Evolutionary conservation across 208 protist genomes (phyloP).

Genomic region (Leishmania major): DNA sequence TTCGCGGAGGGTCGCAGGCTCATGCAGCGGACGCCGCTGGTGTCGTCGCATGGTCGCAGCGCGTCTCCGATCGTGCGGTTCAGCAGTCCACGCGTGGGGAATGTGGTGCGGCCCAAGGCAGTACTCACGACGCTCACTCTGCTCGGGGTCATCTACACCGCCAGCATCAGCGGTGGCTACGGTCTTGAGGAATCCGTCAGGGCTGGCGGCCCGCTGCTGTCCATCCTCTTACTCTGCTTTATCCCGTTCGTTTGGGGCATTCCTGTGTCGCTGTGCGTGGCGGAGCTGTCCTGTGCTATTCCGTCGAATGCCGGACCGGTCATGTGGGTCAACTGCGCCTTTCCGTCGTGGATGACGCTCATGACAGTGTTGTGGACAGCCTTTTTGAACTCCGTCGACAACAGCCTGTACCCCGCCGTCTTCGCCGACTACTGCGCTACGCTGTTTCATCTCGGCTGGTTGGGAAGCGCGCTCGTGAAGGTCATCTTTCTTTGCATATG

Average conservation of each 20-base stretch:
- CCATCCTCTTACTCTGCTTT: slow-evolving; percentile 81
- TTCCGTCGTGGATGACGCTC: slow-evolving; percentile 84
- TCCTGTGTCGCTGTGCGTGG: slow-evolving; percentile 86
- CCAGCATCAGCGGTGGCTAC: slow-evolving; percentile 89
- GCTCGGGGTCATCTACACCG: slow-evolving; percentile 91
- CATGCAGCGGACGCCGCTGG: slow-evolving; percentile 13
- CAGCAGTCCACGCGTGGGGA: slow-evolving; percentile 42
- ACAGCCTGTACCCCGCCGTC: slow-evolving; percentile 88
- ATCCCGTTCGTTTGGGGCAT: slow-evolving; percentile 91
- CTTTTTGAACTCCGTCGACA: slow-evolving; percentile 88
- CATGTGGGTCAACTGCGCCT: slow-evolving; percentile 93
- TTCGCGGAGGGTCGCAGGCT: background rate
- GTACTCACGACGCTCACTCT: slow-evolving; percentile 83
- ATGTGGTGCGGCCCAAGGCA: slow-evolving; percentile 60
- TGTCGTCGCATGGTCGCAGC: slow-evolving; percentile 35
- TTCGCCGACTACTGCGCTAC: slow-evolving; percentile 86
- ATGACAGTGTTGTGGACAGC: slow-evolving; percentile 84
- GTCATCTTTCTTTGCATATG: slow-evolving; percentile 69
- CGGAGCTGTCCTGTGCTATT: slow-evolving; percentile 86
- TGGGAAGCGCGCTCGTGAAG: slow-evolving; percentile 65
- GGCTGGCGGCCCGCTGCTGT: slow-evolving; percentile 85
- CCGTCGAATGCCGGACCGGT: slow-evolving; percentile 89
- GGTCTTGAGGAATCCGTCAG: slow-evolving; percentile 88
- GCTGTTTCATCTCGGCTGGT: slow-evolving; percentile 59
- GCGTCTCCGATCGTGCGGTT: slow-evolving; percentile 76